phyloP scores from a whole-genome alignment of 75 land plant genomes.

The Pinus albicaulis region DNA sequence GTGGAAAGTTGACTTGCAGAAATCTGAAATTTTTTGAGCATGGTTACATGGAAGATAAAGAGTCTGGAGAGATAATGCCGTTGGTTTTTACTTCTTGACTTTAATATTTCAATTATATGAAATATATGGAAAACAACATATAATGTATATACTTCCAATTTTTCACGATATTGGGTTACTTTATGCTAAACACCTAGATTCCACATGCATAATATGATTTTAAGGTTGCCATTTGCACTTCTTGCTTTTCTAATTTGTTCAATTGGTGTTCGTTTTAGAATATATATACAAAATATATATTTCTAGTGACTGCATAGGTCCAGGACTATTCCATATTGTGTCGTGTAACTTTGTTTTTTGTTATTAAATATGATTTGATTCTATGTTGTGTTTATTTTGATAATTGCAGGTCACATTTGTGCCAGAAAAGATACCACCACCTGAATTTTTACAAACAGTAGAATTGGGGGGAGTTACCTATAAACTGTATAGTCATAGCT shows the following conservation, averaged over 20 bases:
- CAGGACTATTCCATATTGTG: no score
- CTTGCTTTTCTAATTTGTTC: background rate
- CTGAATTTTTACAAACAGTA: constrained; percentile 54
- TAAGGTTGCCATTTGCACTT: no score
- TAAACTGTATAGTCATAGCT: constrained; percentile 86
- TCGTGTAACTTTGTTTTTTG: background rate
- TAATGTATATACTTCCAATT: no score
- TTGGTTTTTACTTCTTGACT: background rate
- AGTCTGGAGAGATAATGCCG: no score
- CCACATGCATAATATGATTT: background rate
- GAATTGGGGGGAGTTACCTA: constrained; percentile 68
- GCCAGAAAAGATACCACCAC: constrained; percentile 56
- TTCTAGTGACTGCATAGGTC: no score
- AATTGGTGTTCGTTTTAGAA: no score
- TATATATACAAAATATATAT: no score
- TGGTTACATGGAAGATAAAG: no score
- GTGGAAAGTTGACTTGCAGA: no score
- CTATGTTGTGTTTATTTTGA: constrained; percentile 5
- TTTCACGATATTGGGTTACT: background rate
- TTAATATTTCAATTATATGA: background rate
- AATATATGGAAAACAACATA: no score
- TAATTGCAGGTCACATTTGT: constrained; percentile 82
- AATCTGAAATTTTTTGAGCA: no score
- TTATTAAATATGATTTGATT: constrained; percentile 2
- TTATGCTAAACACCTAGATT: background rate